Base-by-base conservation (phyloP, 495 filamentous ascomycete species). In the Glutinoglossum americanum region DNA sequence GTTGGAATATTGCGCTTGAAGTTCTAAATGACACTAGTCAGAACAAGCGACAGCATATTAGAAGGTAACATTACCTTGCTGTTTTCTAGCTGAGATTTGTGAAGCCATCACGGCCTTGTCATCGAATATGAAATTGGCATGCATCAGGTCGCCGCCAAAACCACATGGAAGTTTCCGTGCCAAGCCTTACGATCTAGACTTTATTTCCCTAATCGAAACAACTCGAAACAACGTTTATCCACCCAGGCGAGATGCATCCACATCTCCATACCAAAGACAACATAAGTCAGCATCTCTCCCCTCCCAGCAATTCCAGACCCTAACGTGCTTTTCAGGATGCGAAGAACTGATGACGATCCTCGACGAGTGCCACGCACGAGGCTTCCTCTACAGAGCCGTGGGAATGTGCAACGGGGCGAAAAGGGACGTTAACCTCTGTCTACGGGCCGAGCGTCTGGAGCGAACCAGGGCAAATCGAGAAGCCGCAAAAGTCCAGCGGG, bases 221-320 rank as follows among this genome's bases (percentile, higher is more conserved):
- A 41, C 37, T 41, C 13, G 37, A n/a, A 17, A 13, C 37, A 41
- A 17, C 37, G 15, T 41, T 41, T 17, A 17, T 41, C 37, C 11
- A 51, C n/a, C n/a, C n/a, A 51, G 17, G 57, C 67, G 81, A 70
- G 51, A 98, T 98, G 92, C 92, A 98, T 85, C 92, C 92, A 26
- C 89, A 94, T 70, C 71, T 98, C 3, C 89, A 97, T 64, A 95
- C 87, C 26, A 84, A 88, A 61, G 79, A 94, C 64, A 95, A 94
- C 62, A 72, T 71, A 67, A 88, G 92, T 95, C 77, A 28, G 73
- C 19, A 23, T 55, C 28, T 57, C 60, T 25, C 61, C 60, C 21
- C 44, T 17, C 21, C 27, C 54, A 30, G 60, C 19, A 17, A 47
- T 28, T 19, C 25, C 25, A 35, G 19, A 28, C 56, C 62, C n/a